phyloP scores from a whole-genome alignment of 345 rosid genomes.

The Anacardium occidentale region DNA sequence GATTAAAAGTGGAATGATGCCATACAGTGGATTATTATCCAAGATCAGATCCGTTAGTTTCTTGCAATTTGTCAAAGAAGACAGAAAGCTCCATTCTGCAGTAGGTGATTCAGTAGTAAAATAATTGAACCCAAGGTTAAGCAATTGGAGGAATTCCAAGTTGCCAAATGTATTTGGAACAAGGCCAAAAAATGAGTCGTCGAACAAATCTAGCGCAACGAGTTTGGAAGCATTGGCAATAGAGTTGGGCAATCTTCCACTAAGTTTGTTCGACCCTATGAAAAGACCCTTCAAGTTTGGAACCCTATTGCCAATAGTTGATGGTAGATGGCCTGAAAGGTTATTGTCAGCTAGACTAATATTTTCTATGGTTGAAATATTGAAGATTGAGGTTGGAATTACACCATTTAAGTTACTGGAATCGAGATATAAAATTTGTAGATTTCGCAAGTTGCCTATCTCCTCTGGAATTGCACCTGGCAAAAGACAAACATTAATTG shows the following conservation, averaged over 20 bases:
- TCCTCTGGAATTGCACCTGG: too few species aligned
- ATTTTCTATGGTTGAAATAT: not conserved
- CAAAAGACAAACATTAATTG: too few species aligned
- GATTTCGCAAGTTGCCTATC: too few species aligned
- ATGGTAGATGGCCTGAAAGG: not conserved
- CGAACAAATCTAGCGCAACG: not conserved
- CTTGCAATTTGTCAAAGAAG: not conserved
- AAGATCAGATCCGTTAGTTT: accelerated
- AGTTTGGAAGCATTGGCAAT: conserved; percentile 4
- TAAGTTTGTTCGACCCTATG: not conserved
- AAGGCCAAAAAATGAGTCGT: not conserved
- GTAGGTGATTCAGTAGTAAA: not conserved
- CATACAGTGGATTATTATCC: not conserved
- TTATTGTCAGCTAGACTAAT: not conserved
- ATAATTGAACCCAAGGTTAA: not conserved
- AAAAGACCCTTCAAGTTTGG: conserved; percentile 6
- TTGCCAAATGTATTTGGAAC: conserved; percentile 9
- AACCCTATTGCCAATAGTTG: not conserved
- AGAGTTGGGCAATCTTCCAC: conserved; percentile 10
- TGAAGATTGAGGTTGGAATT: not conserved
- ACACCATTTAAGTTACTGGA: not conserved
- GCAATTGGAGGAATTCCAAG: not conserved
- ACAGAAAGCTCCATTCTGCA: not conserved
- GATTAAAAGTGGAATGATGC: not conserved
- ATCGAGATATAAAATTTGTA: too few species aligned